Percentiles rank a stretch among this genome's conserved stretches.
These are phyloP conservation scores for Biancaea sappan DNA, from an alignment of 306 rosid species.

Conservation along the genomic window DNA sequence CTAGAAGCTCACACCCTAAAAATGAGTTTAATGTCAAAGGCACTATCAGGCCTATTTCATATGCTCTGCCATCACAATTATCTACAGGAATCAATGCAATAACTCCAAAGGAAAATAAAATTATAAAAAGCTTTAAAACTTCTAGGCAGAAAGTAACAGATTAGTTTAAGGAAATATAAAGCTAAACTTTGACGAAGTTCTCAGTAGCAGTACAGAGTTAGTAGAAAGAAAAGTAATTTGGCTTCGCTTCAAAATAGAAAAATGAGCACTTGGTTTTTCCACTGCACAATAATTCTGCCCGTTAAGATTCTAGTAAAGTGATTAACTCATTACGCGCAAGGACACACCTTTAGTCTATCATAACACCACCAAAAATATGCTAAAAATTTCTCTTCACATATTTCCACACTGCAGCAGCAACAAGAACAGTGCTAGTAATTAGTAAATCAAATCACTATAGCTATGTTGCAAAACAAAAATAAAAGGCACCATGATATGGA, in stretches of 20 bases:
- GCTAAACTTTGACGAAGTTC: slow-evolving; percentile 20
- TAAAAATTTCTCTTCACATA: slow-evolving; percentile 76
- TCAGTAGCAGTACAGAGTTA: no score
- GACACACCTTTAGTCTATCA: slow-evolving; percentile 69
- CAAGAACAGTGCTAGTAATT: slow-evolving; percentile 37
- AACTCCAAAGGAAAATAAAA: slow-evolving; percentile 20
- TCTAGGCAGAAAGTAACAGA: slow-evolving; percentile 20
- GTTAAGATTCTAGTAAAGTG: slow-evolving; percentile 11
- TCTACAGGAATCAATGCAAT: slow-evolving; percentile 28
- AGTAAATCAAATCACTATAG: slow-evolving; percentile 37
- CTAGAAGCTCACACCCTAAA: neutral
- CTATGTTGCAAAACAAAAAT: slow-evolving; percentile 27
- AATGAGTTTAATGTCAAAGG: neutral
- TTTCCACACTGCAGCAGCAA: slow-evolving; percentile 65
- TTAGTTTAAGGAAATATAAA: slow-evolving; percentile 10
- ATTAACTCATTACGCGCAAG: slow-evolving; percentile 5
- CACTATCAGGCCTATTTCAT: neutral
- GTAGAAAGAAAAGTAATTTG: neutral
- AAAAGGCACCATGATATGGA: slow-evolving; percentile 9
- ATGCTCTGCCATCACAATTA: slow-evolving; percentile 23
- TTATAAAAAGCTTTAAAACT: slow-evolving; percentile 18
- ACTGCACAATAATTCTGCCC: neutral
- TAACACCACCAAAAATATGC: slow-evolving; percentile 98
- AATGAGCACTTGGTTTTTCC: slow-evolving; percentile 6
- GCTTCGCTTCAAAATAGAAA: slow-evolving; percentile 26